Evolutionary conservation across 306 rosid genomes (phyloP).

Genomic region (Sindora glabra): DNA sequence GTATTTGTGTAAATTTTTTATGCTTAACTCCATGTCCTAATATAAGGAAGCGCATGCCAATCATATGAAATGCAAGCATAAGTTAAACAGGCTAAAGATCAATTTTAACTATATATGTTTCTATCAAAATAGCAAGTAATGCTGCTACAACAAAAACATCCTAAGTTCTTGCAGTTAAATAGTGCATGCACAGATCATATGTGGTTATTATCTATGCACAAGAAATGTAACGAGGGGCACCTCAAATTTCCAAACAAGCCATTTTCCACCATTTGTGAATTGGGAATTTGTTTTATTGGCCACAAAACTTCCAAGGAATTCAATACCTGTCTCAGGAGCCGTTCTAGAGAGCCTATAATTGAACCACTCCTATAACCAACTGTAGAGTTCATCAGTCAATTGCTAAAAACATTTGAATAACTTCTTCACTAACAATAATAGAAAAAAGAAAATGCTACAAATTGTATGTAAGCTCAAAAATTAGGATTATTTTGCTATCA

Average conservation of each 20-base stretch:
- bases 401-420: not conserved
- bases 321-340: conserved; percentile 94
- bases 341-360: conserved; percentile 92
- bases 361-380: conserved; percentile 85
- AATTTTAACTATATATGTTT: too few relatives aligned
- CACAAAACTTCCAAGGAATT: conserved; percentile 85
- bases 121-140: too few relatives aligned
- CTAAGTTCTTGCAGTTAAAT: not conserved
- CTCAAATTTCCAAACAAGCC: conserved; percentile 99
- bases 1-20: too few relatives aligned
- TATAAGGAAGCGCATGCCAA: too few relatives aligned
- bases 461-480: not conserved
- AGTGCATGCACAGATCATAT: conserved; percentile 3
- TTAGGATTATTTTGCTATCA: not conserved
- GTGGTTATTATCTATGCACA: not conserved
- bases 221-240: conserved; percentile 31
- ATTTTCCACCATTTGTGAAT: conserved; percentile 80
- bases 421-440: not conserved
- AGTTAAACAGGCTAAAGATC: too few relatives aligned
- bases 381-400: conserved; percentile 28
- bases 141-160: too few relatives aligned
- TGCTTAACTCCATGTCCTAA: too few relatives aligned
- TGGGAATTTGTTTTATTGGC: conserved; percentile 56
- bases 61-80: too few relatives aligned
- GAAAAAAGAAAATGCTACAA: not conserved